Percentiles rank a stretch among this genome's conserved stretches.
These are phyloP conservation scores for Porphyrellus cyaneotinctus DNA, from an alignment of 768 basidiomycete species.

Conservation along the genomic window DNA sequence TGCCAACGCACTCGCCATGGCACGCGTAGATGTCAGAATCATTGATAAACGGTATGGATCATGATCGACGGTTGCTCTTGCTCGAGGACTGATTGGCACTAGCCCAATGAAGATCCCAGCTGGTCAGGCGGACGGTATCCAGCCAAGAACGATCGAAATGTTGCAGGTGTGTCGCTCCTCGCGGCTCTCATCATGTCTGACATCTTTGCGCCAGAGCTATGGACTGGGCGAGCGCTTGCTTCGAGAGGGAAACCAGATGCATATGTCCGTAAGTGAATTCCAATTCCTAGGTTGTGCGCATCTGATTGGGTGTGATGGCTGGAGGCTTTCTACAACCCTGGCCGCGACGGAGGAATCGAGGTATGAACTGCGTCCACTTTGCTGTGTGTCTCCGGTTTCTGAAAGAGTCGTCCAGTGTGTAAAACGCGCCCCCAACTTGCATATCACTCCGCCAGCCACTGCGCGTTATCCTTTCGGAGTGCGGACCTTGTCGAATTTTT, in stretches of 20 bases:
- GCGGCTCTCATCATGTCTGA: not conserved
- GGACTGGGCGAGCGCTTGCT: slow-evolving; percentile 65
- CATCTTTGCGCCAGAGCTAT: slow-evolving; percentile 33
- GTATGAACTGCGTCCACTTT: slow-evolving; percentile 29
- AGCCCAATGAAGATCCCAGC: slow-evolving; percentile 40
- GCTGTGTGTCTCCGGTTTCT: not conserved
- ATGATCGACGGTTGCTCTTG: not conserved
- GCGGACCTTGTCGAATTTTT: not conserved
- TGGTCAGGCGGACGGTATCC: slow-evolving; percentile 54
- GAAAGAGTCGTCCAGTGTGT: slow-evolving; percentile 48
- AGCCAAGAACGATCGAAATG: slow-evolving; percentile 50
- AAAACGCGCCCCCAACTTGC: slow-evolving; percentile 55
- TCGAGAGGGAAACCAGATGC: slow-evolving; percentile 63
- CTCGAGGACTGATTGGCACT: not conserved
- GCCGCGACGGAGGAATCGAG: slow-evolving; percentile 57
- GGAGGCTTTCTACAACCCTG: slow-evolving; percentile 75
- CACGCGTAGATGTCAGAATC: slow-evolving; percentile 42
- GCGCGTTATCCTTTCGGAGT: slow-evolving; percentile 73
- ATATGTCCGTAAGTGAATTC: slow-evolving; percentile 51
- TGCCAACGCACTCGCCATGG: slow-evolving; percentile 47
- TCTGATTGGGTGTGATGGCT: not conserved
- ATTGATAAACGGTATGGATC: slow-evolving; percentile 42
- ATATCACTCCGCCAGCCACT: slow-evolving; percentile 45
- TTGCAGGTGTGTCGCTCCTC: slow-evolving; percentile 35
- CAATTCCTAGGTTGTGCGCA: not conserved